Evolutionary conservation across 1,284 basidiomycete species (phyloP).

Genomic region (Ceratobasidium sp.): DNA sequence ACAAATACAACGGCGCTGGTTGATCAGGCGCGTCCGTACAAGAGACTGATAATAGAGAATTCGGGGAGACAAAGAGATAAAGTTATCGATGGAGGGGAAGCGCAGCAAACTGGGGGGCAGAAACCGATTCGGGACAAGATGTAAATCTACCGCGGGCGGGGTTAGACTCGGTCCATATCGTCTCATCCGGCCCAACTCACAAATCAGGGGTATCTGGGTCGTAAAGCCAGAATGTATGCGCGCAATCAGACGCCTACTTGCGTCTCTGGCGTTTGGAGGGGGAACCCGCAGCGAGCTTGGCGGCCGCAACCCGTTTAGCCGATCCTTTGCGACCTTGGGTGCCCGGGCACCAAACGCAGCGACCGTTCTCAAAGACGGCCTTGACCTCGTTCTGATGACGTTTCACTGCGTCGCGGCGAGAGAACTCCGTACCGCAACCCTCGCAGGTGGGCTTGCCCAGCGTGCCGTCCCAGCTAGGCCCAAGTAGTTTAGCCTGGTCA

Average conservation of each 20-base stretch:
- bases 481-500: constrained; percentile 26
- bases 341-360: constrained; percentile 37
- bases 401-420: constrained; percentile 37
- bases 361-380: constrained; percentile 24
- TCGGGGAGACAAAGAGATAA: constrained; percentile 15
- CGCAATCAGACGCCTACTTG: constrained; percentile 13
- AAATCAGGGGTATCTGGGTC: constrained; percentile 6
- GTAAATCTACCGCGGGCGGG: constrained; percentile 23
- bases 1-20: constrained; percentile 26
- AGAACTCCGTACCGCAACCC: constrained; percentile 37
- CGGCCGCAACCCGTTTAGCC: constrained; percentile 30
- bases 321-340: constrained; percentile 38
- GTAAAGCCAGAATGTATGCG: constrained; percentile 10
- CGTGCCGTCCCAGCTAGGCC: constrained; percentile 34
- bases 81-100: constrained; percentile 22
- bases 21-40: constrained; percentile 27
- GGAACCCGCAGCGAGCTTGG: constrained; percentile 19
- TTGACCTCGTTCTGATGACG: constrained; percentile 39
- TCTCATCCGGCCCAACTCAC: constrained; percentile 8
- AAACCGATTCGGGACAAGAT: constrained; percentile 1
- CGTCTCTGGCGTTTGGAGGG: constrained; percentile 25
- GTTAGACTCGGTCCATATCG: neutral
- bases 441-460: constrained; percentile 38
- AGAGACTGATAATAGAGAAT: constrained; percentile 11
- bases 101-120: constrained; percentile 2